phyloP scores from a whole-genome alignment of 2,329 filamentous ascomycete genomes.

The Trichoderma cornu-damae region DNA sequence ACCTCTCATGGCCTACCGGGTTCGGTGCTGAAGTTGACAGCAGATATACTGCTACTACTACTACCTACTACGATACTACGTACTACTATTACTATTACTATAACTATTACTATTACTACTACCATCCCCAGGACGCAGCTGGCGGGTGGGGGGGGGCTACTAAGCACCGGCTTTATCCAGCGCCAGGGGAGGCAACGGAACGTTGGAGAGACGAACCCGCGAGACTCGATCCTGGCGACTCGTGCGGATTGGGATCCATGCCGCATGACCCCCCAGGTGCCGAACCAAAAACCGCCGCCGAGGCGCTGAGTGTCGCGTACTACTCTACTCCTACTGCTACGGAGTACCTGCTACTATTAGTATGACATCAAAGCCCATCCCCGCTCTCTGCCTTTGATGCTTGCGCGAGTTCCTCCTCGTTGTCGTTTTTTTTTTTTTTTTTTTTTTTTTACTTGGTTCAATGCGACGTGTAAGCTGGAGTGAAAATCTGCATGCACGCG shows the following conservation, averaged over 20 bases:
- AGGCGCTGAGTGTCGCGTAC: constrained; percentile 2
- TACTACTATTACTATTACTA: background rate
- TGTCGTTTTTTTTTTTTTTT: no score
- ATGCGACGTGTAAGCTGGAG: background rate
- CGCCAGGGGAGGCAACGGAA: background rate
- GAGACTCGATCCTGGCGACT: constrained; percentile 5
- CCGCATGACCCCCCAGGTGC: constrained; percentile 10
- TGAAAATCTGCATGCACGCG: background rate
- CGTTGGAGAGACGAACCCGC: background rate
- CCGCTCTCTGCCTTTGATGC: background rate
- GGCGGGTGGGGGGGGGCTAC: background rate
- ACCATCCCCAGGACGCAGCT: background rate
- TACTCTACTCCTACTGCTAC: no score
- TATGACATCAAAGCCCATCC: constrained; percentile 12
- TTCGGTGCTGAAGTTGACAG: no score
- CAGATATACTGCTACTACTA: no score
- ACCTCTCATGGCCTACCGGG: no score
- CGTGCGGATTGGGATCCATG: constrained; percentile 8
- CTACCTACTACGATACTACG: no score
- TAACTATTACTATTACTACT: no score
- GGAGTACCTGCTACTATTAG: no score
- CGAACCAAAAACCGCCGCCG: constrained; percentile 5
- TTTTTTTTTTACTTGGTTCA: background rate
- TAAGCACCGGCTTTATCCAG: constrained; percentile 5
- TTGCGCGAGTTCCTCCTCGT: background rate